Evolutionary conservation across 768 basidiomycete species (phyloP).

Genomic region (Leccinum rimulosum): DNA sequence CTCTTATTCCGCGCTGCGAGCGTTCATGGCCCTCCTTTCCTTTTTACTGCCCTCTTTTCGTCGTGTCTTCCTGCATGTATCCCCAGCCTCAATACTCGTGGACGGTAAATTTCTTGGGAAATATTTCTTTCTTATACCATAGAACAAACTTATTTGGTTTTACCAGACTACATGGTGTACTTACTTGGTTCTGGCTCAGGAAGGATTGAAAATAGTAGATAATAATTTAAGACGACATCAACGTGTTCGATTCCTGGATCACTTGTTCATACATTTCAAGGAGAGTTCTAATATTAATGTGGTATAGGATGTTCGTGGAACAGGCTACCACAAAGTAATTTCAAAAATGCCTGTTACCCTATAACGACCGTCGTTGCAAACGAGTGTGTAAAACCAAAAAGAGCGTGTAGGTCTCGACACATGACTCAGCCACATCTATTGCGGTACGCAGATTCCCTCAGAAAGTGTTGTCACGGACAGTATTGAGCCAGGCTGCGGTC

Average conservation of each 20-base stretch:
- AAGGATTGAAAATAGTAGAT: background rate
- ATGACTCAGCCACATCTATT: too few species aligned
- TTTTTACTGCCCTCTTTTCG: background rate
- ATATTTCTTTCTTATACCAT: background rate
- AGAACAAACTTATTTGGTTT: background rate
- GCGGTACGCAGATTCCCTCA: too few species aligned
- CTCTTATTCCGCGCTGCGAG: background rate
- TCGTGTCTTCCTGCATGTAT: background rate
- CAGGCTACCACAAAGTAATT: too few species aligned
- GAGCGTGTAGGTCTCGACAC: too few species aligned
- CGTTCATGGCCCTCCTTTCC: background rate
- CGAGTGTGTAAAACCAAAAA: too few species aligned
- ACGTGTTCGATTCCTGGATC: too few species aligned
- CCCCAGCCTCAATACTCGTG: background rate
- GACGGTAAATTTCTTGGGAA: background rate
- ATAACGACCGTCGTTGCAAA: too few species aligned
- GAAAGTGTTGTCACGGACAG: conserved; percentile 8
- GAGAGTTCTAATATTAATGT: too few species aligned
- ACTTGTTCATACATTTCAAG: too few species aligned
- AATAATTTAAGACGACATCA: background rate
- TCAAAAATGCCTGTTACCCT: too few species aligned
- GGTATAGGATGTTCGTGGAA: too few species aligned
- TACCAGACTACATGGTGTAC: background rate
- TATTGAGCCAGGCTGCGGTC: conserved; percentile 34
- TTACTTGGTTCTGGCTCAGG: background rate